Evolutionary conservation across 1,139 yeast species (phyloP), one percentile per base, ranked within the genome.

Genomic region (Diutina rugosa): DNA sequence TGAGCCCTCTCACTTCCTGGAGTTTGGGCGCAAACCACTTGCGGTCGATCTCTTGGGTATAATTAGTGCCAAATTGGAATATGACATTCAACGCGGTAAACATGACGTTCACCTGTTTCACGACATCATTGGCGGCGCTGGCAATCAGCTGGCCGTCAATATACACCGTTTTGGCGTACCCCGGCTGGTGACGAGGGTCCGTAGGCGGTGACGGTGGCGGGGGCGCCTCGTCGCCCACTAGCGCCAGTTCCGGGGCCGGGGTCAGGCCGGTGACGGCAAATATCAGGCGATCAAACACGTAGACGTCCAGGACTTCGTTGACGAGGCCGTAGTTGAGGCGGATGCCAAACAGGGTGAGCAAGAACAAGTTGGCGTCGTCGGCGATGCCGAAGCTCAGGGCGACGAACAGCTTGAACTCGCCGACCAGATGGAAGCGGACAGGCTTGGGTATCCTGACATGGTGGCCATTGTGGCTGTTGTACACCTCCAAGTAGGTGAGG

Each of bases 341-440:
- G 54, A 79, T 76, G 0, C 90, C 93, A 68, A 79, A 84, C 2
- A 88, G 81, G 0, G 87, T 77, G 52, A 86, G 68, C n/a, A 86
- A 68, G 61, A 85, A 81, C 51, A 84, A 65, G 61, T 82, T 78
- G 30, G 16, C 14, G 12, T 62, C 55, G 51, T 63, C 61, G 51
- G 62, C 53, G 18, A 49, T 61, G 14, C 67, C 62, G 52, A 66
- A 64, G 44, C 56, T 53, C 46, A 63, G 63, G 55, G 60, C 62
- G 18, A 67, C 47, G 53, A 58, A 61, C 7, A 46, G 48, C 55
- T 65, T 66, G 59, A 67, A 64, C 38, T 61, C 62, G 58, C 60
- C 52, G 64, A 63, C 59, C 56, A 67, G 66, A 56, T 73, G 78
- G 61, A 71, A 76, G 58, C 79, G 66, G 28, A 76, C 66, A 0